Conservation (phyloP, 139 green algal species). For the Chlorella vulgaris region DNA sequence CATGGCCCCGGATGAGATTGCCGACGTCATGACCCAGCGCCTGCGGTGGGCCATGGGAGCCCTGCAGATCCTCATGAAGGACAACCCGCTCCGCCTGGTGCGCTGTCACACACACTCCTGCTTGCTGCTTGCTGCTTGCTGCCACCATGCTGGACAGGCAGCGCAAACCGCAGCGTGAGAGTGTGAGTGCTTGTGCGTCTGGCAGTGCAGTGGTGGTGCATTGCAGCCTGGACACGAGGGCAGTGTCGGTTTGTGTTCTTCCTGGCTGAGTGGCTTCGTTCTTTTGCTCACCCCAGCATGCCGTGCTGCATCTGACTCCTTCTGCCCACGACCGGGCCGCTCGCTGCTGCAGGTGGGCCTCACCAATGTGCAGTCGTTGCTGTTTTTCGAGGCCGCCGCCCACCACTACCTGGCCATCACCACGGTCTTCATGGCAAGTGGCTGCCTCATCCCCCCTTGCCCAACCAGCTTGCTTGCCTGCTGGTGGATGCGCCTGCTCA, state of each 20-base stretch:
- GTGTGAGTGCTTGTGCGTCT: too few species aligned
- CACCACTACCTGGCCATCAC: constrained; percentile 32
- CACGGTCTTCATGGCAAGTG: constrained; percentile 30
- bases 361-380: not conserved
- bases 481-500: too few species aligned
- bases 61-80: constrained; percentile 31
- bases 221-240: too few species aligned
- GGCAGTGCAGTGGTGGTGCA: too few species aligned
- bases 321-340: too few species aligned
- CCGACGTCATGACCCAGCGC: constrained; percentile 12
- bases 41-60: constrained; percentile 34
- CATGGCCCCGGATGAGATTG: constrained; percentile 18
- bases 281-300: too few species aligned
- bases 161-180: too few species aligned
- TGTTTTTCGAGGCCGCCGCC: constrained; percentile 30
- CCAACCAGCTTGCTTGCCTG: too few species aligned
- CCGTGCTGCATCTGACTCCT: too few species aligned
- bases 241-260: too few species aligned
- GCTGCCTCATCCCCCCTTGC: too few species aligned
- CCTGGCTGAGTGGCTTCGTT: too few species aligned
- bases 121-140: not conserved
- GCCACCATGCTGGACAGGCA: not conserved
- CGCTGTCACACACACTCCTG: not conserved
- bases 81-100: constrained; percentile 30
- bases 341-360: constrained; percentile 12